phyloP scores from a whole-genome alignment of 305 asterid genomes.

The Fraxinus nigra region DNA sequence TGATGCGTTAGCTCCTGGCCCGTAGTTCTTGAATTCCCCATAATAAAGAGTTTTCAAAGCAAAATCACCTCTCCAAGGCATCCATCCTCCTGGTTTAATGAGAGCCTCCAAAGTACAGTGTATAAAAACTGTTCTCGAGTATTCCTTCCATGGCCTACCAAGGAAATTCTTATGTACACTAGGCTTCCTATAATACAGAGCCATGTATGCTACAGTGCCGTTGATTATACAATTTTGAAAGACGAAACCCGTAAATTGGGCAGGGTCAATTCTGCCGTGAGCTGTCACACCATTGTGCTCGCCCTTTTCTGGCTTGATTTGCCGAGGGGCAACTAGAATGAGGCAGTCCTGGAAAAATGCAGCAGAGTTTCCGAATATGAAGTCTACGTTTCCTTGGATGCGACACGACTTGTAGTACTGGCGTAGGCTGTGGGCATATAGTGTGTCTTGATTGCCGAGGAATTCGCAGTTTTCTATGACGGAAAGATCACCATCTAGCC shows the following conservation, averaged over 20 bases:
- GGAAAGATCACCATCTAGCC: conserved; percentile 45
- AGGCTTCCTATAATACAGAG: conserved; percentile 29
- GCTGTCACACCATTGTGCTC: conserved; percentile 51
- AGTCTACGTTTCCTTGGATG: conserved; percentile 57
- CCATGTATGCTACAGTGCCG: conserved; percentile 41
- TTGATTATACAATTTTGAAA: conserved; percentile 35
- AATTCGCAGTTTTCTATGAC: conserved; percentile 42
- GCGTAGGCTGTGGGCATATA: conserved; percentile 49
- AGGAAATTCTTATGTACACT: conserved; percentile 32
- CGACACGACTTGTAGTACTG: conserved; percentile 50
- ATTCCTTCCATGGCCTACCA: conserved; percentile 60
- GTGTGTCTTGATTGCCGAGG: conserved; percentile 56
- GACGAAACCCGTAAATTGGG: conserved; percentile 51
- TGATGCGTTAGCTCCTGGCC: conserved; percentile 31
- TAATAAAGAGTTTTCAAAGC: conserved; percentile 45
- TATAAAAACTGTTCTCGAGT: conserved; percentile 41
- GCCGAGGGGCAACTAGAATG: conserved; percentile 44
- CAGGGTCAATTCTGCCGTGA: conserved; percentile 52
- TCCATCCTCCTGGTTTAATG: conserved; percentile 36
- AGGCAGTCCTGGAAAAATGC: conserved; percentile 43
- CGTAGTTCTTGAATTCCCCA: conserved; percentile 39
- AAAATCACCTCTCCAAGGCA: conserved; percentile 50
- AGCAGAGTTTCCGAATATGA: conserved; percentile 59
- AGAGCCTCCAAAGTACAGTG: conserved; percentile 37
- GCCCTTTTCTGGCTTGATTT: conserved; percentile 37